Conservation (phyloP, 2,329 filamentous ascomycete genomes). For the Peltaster fructicola region DNA sequence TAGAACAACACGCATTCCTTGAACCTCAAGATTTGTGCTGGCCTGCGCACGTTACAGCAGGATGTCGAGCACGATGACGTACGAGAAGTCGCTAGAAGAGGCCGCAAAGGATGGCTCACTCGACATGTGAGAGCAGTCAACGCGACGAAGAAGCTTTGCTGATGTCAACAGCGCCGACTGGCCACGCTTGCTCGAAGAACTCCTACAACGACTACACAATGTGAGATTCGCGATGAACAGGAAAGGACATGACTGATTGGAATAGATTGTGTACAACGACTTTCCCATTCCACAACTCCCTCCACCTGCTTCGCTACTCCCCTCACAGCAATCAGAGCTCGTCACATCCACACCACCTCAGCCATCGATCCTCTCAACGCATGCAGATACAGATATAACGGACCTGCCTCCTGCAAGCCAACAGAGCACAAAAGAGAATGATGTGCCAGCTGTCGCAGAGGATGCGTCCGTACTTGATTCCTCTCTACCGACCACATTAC, state of each 20-base stretch:
- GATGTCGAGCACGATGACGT: constrained; percentile 12
- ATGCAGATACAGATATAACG: constrained; percentile 7
- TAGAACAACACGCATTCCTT: no score
- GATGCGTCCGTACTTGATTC: constrained; percentile 19
- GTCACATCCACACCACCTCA: constrained; percentile 15
- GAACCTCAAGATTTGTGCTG: no score
- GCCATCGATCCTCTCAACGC: constrained; percentile 16
- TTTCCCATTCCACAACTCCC: constrained; percentile 53
- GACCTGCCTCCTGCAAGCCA: constrained; percentile 21
- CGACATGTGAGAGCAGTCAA: constrained; percentile 32
- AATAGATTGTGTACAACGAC: constrained; percentile 54
- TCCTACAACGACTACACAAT: constrained; percentile 52
- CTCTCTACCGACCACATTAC: constrained; percentile 33
- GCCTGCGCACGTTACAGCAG: constrained; percentile 10
- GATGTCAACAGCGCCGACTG: constrained; percentile 42
- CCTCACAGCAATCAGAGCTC: constrained; percentile 20
- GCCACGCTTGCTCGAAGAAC: constrained; percentile 46
- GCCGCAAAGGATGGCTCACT: constrained; percentile 41
- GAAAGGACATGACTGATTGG: constrained; percentile 1
- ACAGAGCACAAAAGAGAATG: constrained; percentile 53
- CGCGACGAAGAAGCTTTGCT: constrained; percentile 4
- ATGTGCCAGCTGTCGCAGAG: constrained; percentile 27
- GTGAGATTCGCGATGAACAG: constrained; percentile 22
- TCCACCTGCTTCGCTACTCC: constrained; percentile 24
- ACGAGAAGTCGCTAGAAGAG: constrained; percentile 35